Evolutionary conservation across 148 eudicot genomes (phyloP).

Genomic region (Chenopodium formosanum): DNA sequence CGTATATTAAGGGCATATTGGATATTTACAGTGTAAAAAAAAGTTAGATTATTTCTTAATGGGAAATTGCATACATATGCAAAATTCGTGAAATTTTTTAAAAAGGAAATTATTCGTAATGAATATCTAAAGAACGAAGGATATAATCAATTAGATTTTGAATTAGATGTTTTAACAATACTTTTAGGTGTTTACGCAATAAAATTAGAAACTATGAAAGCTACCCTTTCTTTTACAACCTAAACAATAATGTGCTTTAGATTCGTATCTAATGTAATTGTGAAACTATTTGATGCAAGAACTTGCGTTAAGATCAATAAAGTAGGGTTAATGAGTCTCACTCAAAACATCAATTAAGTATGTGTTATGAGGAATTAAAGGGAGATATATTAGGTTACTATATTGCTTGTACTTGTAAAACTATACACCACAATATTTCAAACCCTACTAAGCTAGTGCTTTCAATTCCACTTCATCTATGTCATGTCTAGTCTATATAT

Average conservation of each 20-base stretch:
- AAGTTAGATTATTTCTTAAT: no score
- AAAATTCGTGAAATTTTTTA: no score
- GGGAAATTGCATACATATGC: no score
- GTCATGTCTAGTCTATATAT: neutral
- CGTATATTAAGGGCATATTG: no score
- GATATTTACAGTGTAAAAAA: no score
- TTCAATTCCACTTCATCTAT: neutral
- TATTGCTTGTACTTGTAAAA: constrained; percentile 15
- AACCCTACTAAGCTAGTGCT: constrained; percentile 11
- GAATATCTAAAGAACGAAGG: no score
- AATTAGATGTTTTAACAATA: neutral
- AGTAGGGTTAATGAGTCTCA: neutral
- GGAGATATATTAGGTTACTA: neutral
- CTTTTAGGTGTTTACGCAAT: neutral
- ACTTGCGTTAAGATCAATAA: no score
- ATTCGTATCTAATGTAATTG: neutral
- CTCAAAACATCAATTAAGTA: neutral
- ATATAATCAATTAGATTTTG: neutral
- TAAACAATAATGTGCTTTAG: no score
- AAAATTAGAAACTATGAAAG: no score
- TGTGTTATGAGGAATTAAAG: neutral
- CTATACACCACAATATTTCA: neutral
- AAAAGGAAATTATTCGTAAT: no score
- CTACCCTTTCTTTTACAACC: no score
- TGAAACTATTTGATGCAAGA: neutral